Evolutionary conservation across 495 filamentous ascomycete genomes (phyloP).

Genomic region (Aspergillus bertholletiae): DNA sequence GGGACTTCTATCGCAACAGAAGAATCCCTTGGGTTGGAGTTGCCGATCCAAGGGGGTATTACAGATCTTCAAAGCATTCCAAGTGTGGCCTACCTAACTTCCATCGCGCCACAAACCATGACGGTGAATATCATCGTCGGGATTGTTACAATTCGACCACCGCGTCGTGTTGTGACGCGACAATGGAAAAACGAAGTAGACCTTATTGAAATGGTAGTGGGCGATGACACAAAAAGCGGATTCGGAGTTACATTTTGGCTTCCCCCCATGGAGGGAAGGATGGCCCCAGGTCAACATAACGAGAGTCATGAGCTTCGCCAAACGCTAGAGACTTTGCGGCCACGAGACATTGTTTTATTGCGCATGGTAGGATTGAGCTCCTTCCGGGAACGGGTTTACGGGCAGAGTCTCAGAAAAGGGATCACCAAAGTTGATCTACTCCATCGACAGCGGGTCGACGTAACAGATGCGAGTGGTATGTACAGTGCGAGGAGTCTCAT

Average conservation of each 20-base stretch:
- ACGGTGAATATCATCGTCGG: constrained; percentile 74
- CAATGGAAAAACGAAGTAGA: constrained; percentile 49
- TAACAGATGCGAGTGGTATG: constrained; percentile 35
- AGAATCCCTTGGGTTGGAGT: constrained; percentile 7
- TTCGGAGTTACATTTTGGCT: constrained; percentile 88
- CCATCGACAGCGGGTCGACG: constrained; percentile 42
- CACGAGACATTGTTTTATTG: constrained; percentile 71
- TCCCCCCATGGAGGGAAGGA: constrained; percentile 18
- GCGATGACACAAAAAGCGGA: constrained; percentile 79
- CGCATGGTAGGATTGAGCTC: constrained; percentile 71
- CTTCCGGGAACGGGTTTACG: constrained; percentile 73
- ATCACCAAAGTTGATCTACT: constrained; percentile 71
- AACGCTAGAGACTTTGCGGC: constrained; percentile 50
- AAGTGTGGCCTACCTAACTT: constrained; percentile 58
- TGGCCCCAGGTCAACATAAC: constrained; percentile 19
- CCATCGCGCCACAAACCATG: constrained; percentile 76
- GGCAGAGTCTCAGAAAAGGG: constrained; percentile 65
- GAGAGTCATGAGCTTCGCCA: constrained; percentile 34
- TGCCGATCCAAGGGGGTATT: constrained; percentile 35
- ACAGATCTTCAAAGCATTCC: constrained; percentile 69
- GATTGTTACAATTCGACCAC: constrained; percentile 65
- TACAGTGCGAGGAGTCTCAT: constrained; percentile 22
- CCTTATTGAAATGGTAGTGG: constrained; percentile 75
- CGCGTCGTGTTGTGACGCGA: constrained; percentile 55
- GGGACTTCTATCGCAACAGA: constrained; percentile 15